Evolutionary conservation across 225 moss, liverwort and hornwort species (phyloP), one percentile per base, ranked within the genome.

Genomic region (Sphagnum contortum): DNA sequence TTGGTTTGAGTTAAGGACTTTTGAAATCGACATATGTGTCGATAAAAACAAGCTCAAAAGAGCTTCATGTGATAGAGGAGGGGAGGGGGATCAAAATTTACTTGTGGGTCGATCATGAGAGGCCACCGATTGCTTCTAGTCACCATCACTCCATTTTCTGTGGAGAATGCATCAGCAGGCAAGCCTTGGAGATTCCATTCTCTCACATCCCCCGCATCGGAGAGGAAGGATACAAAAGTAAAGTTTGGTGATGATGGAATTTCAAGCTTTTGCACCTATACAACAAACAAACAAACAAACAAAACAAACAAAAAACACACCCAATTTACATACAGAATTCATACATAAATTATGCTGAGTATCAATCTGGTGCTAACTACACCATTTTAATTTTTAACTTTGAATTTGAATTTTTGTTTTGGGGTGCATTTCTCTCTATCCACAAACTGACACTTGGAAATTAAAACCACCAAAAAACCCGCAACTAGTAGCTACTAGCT

Each of bases 101-200:
- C 91, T 76, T 91, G 91, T 8, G 91, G 91, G 75, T 91, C 91
- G 49, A 91, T 91, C 86, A 91, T 88, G 55, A 91, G 91, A 53
- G 91, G 83, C 91, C 91, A 91, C 76, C 88, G 77, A 69, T 76
- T 81, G 72, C 86, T 88, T 7, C 91, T 79, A 6, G 83, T 91
- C 14, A 91, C 91, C 53, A 91, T 73, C 63, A 91, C 88, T 66
- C 91, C 91, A 72, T 91, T 91, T 55, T 91, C 91, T 2, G 81
- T 88, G 59, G 91, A 91, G 64, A 91, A 91, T 2, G 81, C 79
- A 77, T 91, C 91, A 0, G 87, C 83, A 9, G 88, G 91, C 53
- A 91, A 77, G 55, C 91, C 91, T 68, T 91, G 91, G 64, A 91
- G 65, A 56, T 91, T 91, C 91, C 91, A 91, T 57, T 91, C 88